Evolutionary conservation across 1,284 basidiomycete genomes (phyloP).

Genomic region (Cryptococcus jaspeensis): DNA sequence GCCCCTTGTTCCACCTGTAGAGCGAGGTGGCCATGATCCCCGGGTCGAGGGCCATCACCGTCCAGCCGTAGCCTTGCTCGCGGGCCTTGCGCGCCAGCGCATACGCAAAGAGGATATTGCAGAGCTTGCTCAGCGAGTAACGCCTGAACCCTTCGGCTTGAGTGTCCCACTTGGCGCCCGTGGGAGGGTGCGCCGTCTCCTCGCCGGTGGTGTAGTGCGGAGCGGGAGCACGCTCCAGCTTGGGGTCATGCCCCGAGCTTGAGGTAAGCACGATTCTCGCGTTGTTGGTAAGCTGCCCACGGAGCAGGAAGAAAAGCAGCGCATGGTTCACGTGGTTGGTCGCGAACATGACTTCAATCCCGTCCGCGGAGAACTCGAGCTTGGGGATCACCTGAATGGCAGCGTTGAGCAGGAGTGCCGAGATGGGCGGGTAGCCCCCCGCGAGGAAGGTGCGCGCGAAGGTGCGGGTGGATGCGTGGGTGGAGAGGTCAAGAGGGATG

Average conservation of each 20-base stretch:
- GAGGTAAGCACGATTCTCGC: conserved; percentile 22
- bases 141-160: conserved; percentile 7
- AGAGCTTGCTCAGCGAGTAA: conserved; percentile 11
- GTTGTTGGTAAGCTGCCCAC: conserved; percentile 1
- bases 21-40: conserved; percentile 23
- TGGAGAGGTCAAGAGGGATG: conserved; percentile 13
- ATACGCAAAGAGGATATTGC: conserved; percentile 20
- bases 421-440: conserved; percentile 11
- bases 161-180: not conserved
- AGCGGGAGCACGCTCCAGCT: too few relatives aligned
- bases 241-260: too few relatives aligned
- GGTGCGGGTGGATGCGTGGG: conserved; percentile 5
- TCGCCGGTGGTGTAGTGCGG: too few relatives aligned
- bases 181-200: conserved; percentile 15
- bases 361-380: conserved; percentile 6
- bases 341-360: conserved; percentile 22
- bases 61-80: conserved; percentile 13
- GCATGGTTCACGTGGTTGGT: conserved; percentile 27
- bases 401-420: conserved; percentile 10
- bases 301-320: conserved; percentile 26
- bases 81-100: conserved; percentile 9
- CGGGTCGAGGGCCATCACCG: conserved; percentile 19
- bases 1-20: conserved; percentile 3
- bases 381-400: conserved; percentile 5
- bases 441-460: conserved; percentile 9